phyloP scores from a whole-genome alignment of 2,329 filamentous ascomycete species.

The Tolypocladium pustulatum region DNA sequence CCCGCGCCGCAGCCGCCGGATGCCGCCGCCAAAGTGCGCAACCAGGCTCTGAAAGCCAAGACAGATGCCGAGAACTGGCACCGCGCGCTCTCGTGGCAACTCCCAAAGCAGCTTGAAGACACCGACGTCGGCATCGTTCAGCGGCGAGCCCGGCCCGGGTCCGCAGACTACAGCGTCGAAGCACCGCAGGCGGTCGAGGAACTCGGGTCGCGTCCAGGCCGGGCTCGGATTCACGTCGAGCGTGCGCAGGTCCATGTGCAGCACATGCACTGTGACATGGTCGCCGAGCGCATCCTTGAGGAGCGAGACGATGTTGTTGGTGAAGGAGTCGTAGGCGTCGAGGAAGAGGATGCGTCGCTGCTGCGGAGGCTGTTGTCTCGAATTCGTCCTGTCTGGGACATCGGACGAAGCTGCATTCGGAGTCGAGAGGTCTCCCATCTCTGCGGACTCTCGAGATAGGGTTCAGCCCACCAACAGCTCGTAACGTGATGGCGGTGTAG shows the following conservation, averaged over 20 bases:
- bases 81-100: conserved; percentile 42
- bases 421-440: neutral
- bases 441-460: neutral
- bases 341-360: conserved; percentile 63
- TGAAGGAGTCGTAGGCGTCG: conserved; percentile 95
- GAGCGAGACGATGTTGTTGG: conserved; percentile 84
- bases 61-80: conserved; percentile 82
- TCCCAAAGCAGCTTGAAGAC: conserved; percentile 70
- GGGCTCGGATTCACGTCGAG: conserved; percentile 54
- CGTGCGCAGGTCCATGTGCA: conserved; percentile 30
- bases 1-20: conserved; percentile 59
- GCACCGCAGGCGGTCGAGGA: conserved; percentile 28
- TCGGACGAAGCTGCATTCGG: too few species aligned
- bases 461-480: neutral
- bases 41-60: conserved; percentile 80
- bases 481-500: neutral
- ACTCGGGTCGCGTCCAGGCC: conserved; percentile 35
- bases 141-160: conserved; percentile 78
- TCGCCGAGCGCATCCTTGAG: conserved; percentile 59
- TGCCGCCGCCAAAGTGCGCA: conserved; percentile 52
- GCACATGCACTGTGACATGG: conserved; percentile 44
- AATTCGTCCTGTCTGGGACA: neutral
- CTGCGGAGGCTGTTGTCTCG: conserved; percentile 1
- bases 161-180: conserved; percentile 86
- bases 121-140: conserved; percentile 64